Conservation (phyloP, 495 filamentous ascomycete species). For the Hyaloscypha finlandica region DNA sequence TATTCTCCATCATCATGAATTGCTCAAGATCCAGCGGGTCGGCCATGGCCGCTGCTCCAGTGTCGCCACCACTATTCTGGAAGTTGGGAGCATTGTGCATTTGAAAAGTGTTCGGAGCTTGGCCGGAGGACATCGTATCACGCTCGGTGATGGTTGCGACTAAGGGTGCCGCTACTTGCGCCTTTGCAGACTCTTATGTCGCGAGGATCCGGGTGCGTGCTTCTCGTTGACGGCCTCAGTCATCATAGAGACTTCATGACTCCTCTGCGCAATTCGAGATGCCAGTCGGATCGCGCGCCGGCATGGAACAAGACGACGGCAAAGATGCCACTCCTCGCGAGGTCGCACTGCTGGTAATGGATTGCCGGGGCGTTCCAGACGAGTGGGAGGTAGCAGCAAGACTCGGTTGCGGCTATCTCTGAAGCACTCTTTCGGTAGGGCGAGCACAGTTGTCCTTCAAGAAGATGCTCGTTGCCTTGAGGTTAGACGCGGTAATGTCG, state of each 20-base stretch:
- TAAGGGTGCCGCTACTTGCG: not conserved
- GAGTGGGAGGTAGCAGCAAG: not conserved
- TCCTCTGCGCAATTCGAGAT: not conserved
- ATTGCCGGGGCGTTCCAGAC: not conserved
- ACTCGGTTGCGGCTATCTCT: not conserved
- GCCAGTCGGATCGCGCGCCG: not conserved
- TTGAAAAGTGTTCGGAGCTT: constrained; percentile 15
- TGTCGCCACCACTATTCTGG: constrained; percentile 15
- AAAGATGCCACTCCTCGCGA: not conserved
- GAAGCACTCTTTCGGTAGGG: not conserved
- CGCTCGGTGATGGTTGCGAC: constrained; percentile 1
- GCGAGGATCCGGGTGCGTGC: constrained; percentile 10
- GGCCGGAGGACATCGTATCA: constrained; percentile 27
- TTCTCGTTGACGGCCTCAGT: constrained; percentile 6
- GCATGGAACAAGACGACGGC: not conserved
- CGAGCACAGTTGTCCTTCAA: not conserved
- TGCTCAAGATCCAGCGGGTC: constrained; percentile 29
- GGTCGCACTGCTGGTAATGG: not conserved
- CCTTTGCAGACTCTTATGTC: constrained; percentile 5
- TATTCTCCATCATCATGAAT: constrained; percentile 31
- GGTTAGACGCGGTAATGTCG: not conserved
- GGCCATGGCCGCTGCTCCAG: constrained; percentile 15
- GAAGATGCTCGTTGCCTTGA: not conserved
- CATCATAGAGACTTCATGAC: constrained; percentile 15
- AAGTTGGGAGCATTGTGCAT: constrained; percentile 23